Conservation (phyloP, 108 stramenopile species). For the Epithemia pelagica region DNA sequence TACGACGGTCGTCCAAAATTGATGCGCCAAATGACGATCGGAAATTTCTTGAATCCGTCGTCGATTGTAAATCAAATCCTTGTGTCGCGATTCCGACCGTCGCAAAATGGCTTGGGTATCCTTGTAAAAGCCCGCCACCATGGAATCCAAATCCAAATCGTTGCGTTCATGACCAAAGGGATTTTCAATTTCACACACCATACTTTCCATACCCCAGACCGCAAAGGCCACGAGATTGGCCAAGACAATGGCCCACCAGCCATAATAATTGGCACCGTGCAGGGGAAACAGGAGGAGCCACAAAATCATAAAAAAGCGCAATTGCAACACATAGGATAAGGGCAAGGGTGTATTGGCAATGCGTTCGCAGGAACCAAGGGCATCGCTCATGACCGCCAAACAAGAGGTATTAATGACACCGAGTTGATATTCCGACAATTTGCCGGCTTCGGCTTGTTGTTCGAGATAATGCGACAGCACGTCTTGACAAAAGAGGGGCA, state of each 20-base stretch:
- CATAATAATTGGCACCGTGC: constrained; percentile 9
- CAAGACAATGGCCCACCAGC: constrained; percentile 13
- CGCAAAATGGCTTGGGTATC: constrained; percentile 12
- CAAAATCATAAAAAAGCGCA: constrained; percentile 14
- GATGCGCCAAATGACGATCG: background rate
- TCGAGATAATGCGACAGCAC: constrained; percentile 7
- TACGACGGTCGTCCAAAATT: background rate
- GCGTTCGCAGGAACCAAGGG: constrained; percentile 9
- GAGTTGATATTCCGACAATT: constrained; percentile 8
- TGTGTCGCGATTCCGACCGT: constrained; percentile 3
- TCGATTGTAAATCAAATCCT: constrained; percentile 7
- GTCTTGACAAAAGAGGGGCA: constrained; percentile 18
- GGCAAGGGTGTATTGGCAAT: constrained; percentile 14
- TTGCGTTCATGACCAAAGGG: constrained; percentile 15
- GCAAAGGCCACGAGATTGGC: constrained; percentile 9
- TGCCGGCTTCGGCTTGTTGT: background rate
- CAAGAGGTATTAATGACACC: background rate
- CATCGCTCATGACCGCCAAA: background rate
- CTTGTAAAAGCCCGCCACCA: background rate
- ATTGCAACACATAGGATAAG: constrained; percentile 7
- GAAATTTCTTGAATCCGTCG: background rate
- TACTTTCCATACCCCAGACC: constrained; percentile 15
- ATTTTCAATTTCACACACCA: constrained; percentile 24
- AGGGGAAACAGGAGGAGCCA: constrained; percentile 14
- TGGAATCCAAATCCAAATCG: constrained; percentile 11